A percentile compares a stretch with the other conserved stretches of the same genome.
These are phyloP conservation scores for Cupressus sempervirens DNA, from an alignment of 75 land plant genomes.

Conservation along the genomic window DNA sequence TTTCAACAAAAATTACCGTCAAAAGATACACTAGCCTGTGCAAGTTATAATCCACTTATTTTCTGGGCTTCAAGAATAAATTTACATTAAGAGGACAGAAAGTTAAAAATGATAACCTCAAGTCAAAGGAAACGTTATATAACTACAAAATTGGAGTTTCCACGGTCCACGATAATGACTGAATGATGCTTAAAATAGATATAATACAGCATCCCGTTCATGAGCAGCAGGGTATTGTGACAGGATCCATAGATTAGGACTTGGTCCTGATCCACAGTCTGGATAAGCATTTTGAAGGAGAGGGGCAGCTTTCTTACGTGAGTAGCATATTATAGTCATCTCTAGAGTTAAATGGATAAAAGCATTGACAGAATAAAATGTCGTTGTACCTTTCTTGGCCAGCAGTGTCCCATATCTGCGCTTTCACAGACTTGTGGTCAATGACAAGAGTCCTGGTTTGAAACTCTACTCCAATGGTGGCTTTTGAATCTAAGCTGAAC, in stretches of 20 bases:
- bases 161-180: neutral
- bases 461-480: slow-evolving; percentile 81
- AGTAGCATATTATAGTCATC: neutral
- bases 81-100: neutral
- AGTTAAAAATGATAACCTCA: neutral
- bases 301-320: neutral
- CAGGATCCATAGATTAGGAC: neutral
- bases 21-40: neutral
- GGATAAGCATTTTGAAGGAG: neutral
- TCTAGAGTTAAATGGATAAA: neutral
- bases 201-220: neutral
- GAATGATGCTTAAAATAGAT: neutral
- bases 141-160: neutral
- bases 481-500: slow-evolving; percentile 77
- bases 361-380: neutral
- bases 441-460: slow-evolving; percentile 70
- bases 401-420: slow-evolving; percentile 92
- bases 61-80: neutral
- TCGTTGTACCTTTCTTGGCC: slow-evolving; percentile 64
- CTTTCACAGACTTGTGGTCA: slow-evolving; percentile 67
- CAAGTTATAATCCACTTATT: neutral
- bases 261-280: neutral
- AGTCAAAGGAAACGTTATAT: neutral
- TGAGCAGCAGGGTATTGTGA: neutral
- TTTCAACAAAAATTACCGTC: neutral